A percentile compares a stretch with the other conserved stretches of the same genome.
Evolutionary conservation across 495 filamentous ascomycete species (phyloP).

Genomic region (Apiosordaria backusii): DNA sequence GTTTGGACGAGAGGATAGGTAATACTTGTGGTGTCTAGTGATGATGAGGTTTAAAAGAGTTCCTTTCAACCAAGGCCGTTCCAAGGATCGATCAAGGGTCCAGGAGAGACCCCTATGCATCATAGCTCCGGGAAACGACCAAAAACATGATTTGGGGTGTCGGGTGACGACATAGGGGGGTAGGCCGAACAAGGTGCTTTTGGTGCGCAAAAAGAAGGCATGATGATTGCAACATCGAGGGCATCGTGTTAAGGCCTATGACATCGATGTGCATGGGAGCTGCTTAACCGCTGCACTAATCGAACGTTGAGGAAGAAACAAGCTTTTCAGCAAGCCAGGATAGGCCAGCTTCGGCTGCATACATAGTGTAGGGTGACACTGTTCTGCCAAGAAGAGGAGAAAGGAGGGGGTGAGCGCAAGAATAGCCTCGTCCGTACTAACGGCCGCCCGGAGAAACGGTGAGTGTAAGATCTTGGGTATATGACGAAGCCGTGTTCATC

Average conservation of each 20-base stretch:
- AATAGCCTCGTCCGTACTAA: background rate
- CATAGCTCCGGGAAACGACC: conserved; percentile 9
- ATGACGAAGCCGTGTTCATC: background rate
- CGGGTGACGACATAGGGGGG: conserved; percentile 30
- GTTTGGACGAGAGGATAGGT: conserved; percentile 16
- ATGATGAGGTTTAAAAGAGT: conserved; percentile 21
- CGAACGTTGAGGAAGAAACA: conserved; percentile 16
- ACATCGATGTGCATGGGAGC: conserved; percentile 19
- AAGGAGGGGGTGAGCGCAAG: background rate
- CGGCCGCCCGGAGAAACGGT: background rate
- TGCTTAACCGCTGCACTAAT: conserved; percentile 7
- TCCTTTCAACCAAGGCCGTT: conserved; percentile 3
- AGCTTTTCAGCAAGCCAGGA: conserved; percentile 18
- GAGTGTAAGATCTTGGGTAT: background rate
- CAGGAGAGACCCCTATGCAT: conserved; percentile 23
- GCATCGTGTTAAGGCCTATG: conserved; percentile 12
- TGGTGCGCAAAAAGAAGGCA: conserved; percentile 1
- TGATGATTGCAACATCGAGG: background rate
- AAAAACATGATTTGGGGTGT: conserved; percentile 22
- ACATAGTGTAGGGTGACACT: conserved; percentile 23
- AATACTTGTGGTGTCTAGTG: conserved; percentile 6
- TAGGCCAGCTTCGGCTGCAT: conserved; percentile 9
- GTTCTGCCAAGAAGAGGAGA: conserved; percentile 16
- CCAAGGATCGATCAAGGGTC: conserved; percentile 15
- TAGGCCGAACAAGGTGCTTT: background rate